These are phyloP conservation scores for Pleurotus giganteus DNA, from an alignment of 768 basidiomycete genomes.

Conservation along the genomic window DNA sequence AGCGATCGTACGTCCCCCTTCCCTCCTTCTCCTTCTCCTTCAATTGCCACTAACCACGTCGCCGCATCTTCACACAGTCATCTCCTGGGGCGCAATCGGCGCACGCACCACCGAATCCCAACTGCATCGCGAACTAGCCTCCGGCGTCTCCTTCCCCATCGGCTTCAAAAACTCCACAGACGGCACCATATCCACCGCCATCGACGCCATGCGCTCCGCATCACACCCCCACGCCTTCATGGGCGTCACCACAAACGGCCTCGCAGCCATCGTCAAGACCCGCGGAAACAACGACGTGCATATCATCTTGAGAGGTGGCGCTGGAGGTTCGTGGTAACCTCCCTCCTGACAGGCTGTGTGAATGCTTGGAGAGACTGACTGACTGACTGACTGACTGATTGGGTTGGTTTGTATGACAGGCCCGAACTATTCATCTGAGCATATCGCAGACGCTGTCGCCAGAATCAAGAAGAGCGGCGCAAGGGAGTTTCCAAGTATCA, in stretches of 20 bases:
- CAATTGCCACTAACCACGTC: background rate
- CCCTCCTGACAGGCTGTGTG: conserved; percentile 82
- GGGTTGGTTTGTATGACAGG: background rate
- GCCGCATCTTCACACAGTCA: conserved; percentile 28
- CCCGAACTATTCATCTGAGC: conserved; percentile 34
- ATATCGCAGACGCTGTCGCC: conserved; percentile 75
- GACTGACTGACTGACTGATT: no score
- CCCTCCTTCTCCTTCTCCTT: background rate
- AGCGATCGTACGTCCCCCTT: conserved; percentile 73
- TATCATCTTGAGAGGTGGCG: conserved; percentile 90
- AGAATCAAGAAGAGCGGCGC: conserved; percentile 77
- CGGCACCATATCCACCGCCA: conserved; percentile 94
- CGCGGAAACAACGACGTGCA: conserved; percentile 92
- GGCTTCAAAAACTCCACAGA: conserved; percentile 99
- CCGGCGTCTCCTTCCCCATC: conserved; percentile 90
- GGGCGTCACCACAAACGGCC: conserved; percentile 14
- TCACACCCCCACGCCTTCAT: conserved; percentile 20
- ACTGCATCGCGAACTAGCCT: conserved; percentile 86
- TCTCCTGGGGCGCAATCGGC: conserved; percentile 95
- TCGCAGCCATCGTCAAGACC: conserved; percentile 1
- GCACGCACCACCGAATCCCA: conserved; percentile 92
- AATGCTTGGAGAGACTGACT: conserved; percentile 68
- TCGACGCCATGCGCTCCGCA: conserved; percentile 76
- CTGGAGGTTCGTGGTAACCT: conserved; percentile 92
- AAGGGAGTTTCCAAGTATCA: background rate